Base-by-base conservation (phyloP, 192 early-diverging fungal species). In the Gigaspora rosea region DNA sequence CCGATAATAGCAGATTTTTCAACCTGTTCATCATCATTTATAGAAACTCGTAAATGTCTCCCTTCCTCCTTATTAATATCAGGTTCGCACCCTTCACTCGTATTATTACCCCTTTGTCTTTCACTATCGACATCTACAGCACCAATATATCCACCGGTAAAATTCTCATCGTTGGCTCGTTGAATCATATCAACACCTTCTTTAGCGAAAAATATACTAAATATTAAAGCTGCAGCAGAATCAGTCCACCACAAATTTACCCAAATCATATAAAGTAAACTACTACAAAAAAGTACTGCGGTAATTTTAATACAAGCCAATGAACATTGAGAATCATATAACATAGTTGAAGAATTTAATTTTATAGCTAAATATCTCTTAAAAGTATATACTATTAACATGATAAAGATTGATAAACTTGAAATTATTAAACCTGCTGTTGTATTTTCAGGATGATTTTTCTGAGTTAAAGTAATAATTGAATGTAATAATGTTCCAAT, bases 261-360 rank as follows among this genome's bases (percentile, higher is more conserved):
- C 72, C 57, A 74, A 47, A 74, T 12, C 13, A 58, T 27, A 74
- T 62, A 74, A 61, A 74, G 5, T 32, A 74, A 32, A 46, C 41
- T 61, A 32, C 72, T 52, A n/a, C 47, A 4, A 50, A 74, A 74
- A 22, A 74, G 15, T 11, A 74, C 59, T 0, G 47, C 18, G 0
- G 72, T 62, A 9, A 74, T 74, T 74, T 62, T 62, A 48, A 74
- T 61, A 62, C 72, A 74, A 47, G 58, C 72, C 20, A 74, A 74
- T 8, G 72, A 74, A 62, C 72, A 74, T 61, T 58, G 20, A 46
- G 72, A 57, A 11, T 74, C 72, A 27, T 57, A 74, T 22, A 58
- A 41, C 46, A 74, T 62, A 15, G 58, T 49, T n/a, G 72, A 74
- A 27, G 72, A 74, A 49, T 74, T 32, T 27, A 74, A 49, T 12